Conservation (phyloP, 495 filamentous ascomycete species). For the Xylaria telfairii region DNA sequence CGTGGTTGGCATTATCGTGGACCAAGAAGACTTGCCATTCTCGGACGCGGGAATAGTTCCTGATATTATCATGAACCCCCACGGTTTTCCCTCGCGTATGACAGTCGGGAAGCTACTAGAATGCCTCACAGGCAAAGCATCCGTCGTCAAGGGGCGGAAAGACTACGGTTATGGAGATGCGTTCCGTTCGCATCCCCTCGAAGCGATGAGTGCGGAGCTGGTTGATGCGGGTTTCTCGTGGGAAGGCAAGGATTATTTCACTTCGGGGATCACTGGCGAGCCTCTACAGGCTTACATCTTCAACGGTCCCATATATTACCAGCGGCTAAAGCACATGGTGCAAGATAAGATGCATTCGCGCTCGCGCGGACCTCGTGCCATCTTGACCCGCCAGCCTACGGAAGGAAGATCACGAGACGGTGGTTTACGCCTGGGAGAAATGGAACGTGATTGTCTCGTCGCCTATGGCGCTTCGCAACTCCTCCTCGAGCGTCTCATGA, state of each 20-base stretch:
- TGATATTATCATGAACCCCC: conserved; percentile 99
- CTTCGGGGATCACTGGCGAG: conserved; percentile 93
- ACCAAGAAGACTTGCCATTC: conserved; percentile 97
- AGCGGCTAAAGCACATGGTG: conserved; percentile 99
- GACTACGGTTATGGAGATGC: conserved; percentile 86
- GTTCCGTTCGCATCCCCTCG: conserved; percentile 89
- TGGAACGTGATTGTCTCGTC: conserved; percentile 98
- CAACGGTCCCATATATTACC: conserved; percentile 98
- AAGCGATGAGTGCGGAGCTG: conserved; percentile 85
- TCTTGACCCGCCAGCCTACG: conserved; percentile 93
- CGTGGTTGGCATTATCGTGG: conserved; percentile 93
- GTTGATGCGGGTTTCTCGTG: conserved; percentile 91
- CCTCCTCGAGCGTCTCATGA: conserved; percentile 92
- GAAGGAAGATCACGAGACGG: conserved; percentile 93
- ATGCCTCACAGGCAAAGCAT: conserved; percentile 91
- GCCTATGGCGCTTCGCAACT: conserved; percentile 94
- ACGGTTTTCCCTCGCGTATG: conserved; percentile 99
- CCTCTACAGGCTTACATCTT: conserved; percentile 94
- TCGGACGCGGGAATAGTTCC: conserved; percentile 86
- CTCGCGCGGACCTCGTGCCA: conserved; percentile 84
- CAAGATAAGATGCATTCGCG: conserved; percentile 99
- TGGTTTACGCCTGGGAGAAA: conserved; percentile 93
- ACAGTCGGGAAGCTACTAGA: conserved; percentile 99
- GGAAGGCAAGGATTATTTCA: conserved; percentile 95
- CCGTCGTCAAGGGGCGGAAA: conserved; percentile 78